Conservation (phyloP, 305 asterid species). For the Fraxinus albicans region DNA sequence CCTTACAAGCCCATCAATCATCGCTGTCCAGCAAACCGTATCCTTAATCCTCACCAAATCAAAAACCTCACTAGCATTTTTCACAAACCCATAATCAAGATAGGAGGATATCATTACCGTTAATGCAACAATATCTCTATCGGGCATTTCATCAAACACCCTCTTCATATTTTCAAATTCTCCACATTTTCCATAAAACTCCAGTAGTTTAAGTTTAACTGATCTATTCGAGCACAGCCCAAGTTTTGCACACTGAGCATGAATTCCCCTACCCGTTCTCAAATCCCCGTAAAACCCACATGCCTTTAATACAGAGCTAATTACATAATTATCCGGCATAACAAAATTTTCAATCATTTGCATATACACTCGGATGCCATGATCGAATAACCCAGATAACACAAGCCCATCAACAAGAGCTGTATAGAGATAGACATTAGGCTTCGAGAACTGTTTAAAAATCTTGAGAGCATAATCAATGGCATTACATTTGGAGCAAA, state of each 20-base stretch:
- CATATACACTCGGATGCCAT: slow-evolving; percentile 28
- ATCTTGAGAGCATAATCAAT: slow-evolving; percentile 45
- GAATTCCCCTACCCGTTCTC: slow-evolving; percentile 38
- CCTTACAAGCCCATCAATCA: slow-evolving; percentile 56
- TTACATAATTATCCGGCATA: slow-evolving; percentile 45
- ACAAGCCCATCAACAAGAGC: slow-evolving; percentile 50
- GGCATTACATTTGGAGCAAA: slow-evolving; percentile 40
- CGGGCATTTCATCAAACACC: slow-evolving; percentile 57
- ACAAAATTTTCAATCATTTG: slow-evolving; percentile 39
- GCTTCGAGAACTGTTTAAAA: slow-evolving; percentile 33
- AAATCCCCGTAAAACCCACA: slow-evolving; percentile 40
- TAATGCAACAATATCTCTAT: slow-evolving; percentile 43
- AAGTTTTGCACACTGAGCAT: slow-evolving; percentile 44
- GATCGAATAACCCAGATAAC: slow-evolving; percentile 17
- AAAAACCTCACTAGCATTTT: slow-evolving; percentile 36
- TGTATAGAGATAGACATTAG: slow-evolving; percentile 47
- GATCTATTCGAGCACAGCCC: slow-evolving; percentile 39
- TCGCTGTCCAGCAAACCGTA: slow-evolving; percentile 54
- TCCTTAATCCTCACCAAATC: slow-evolving; percentile 31
- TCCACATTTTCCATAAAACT: slow-evolving; percentile 46
- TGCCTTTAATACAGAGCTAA: slow-evolving; percentile 49
- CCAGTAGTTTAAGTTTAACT: slow-evolving; percentile 41
- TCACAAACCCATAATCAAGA: slow-evolving; percentile 33
- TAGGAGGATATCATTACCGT: slow-evolving; percentile 49
- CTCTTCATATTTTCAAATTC: slow-evolving; percentile 37